Conservation (phyloP, 2,329 filamentous ascomycete species). For the Fusarium penzigii region DNA sequence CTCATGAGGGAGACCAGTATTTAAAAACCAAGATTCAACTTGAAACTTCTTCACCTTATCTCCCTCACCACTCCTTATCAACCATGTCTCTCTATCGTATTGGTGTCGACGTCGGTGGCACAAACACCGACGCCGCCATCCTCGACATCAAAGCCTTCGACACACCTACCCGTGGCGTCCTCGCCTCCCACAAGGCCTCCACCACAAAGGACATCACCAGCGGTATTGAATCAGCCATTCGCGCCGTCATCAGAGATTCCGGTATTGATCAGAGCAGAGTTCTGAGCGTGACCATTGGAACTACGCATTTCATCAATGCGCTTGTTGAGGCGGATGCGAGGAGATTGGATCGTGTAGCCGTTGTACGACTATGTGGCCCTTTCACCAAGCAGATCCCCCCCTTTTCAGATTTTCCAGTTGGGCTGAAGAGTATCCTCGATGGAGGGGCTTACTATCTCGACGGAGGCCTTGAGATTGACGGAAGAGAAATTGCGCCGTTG, state of each 20-base stretch:
- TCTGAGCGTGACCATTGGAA: constrained; percentile 51
- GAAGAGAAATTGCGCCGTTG: constrained; percentile 43
- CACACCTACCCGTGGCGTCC: constrained; percentile 40
- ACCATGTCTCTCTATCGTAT: constrained; percentile 45
- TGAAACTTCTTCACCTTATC: neutral
- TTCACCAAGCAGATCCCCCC: constrained; percentile 47
- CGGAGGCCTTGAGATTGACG: constrained; percentile 51
- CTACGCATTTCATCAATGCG: constrained; percentile 52
- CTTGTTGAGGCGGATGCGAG: constrained; percentile 47
- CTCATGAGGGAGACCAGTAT: no score
- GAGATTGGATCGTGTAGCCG: constrained; percentile 45
- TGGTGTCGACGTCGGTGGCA: constrained; percentile 43
- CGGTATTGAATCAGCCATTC: constrained; percentile 49
- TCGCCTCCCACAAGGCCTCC: constrained; percentile 49
- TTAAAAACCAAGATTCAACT: no score
- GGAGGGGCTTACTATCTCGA: constrained; percentile 44
- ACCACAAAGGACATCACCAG: constrained; percentile 52
- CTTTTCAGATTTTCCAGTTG: constrained; percentile 47
- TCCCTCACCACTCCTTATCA: neutral
- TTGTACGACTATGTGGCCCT: constrained; percentile 47
- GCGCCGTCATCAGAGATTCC: constrained; percentile 41
- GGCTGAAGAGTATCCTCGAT: constrained; percentile 41
- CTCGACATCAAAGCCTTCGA: constrained; percentile 41
- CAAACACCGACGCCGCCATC: constrained; percentile 47
- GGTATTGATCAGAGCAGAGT: constrained; percentile 40